phyloP scores from a whole-genome alignment of 2,329 filamentous ascomycete genomes.

The Ophiostoma australiae region DNA sequence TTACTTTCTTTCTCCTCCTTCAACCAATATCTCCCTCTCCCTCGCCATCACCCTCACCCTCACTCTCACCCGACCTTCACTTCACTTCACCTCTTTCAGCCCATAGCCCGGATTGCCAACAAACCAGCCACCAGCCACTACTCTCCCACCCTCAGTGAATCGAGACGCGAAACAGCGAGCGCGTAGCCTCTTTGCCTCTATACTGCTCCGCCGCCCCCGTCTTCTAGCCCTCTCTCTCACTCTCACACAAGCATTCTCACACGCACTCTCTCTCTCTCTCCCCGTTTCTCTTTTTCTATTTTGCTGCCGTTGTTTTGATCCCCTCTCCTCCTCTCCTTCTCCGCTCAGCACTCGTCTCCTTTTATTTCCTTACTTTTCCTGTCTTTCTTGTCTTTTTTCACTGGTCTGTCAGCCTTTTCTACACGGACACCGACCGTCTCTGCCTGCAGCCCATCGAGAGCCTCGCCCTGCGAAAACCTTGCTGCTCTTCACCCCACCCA shows the following conservation, averaged over 20 bases:
- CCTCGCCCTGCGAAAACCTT: slow-evolving; percentile 19
- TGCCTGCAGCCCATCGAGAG: slow-evolving; percentile 15
- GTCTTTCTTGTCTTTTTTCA: neutral
- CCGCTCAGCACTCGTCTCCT: neutral
- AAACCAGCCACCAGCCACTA: neutral
- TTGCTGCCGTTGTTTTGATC: slow-evolving; percentile 1
- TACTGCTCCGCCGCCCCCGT: neutral
- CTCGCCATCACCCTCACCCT: neutral
- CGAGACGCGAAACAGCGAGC: slow-evolving; percentile 22
- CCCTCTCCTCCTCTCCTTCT: neutral
- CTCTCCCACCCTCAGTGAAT: neutral
- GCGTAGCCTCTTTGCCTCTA: slow-evolving; percentile 18
- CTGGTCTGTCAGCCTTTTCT: slow-evolving; percentile 8
- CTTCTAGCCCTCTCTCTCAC: neutral
- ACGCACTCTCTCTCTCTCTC: neutral
- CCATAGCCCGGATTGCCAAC: neutral
- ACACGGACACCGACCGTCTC: neutral
- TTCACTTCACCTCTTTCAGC: no score
- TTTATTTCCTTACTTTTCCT: neutral
- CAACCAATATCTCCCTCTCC: neutral
- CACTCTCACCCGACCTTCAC: neutral
- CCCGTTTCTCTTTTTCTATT: slow-evolving; percentile 8
- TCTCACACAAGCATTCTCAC: neutral
- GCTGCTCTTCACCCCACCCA: slow-evolving; percentile 19
- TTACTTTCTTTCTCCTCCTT: neutral